phyloP scores from a whole-genome alignment of 257 asterid genomes.

The Eustoma russellianum region DNA sequence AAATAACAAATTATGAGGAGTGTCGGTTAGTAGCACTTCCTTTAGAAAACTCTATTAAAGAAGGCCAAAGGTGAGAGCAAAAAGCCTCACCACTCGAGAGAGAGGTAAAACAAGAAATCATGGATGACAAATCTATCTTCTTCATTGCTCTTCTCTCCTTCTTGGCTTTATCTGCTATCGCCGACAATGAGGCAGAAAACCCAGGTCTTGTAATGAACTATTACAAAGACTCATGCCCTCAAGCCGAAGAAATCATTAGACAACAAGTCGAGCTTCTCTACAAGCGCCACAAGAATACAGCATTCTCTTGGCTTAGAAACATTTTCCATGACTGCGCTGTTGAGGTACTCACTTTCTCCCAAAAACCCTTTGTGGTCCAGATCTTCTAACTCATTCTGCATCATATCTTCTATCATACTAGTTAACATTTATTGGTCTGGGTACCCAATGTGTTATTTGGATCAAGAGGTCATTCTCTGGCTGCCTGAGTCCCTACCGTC shows the following conservation, averaged over 20 bases:
- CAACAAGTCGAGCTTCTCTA: slow-evolving; percentile 88
- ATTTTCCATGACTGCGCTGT: slow-evolving; percentile 97
- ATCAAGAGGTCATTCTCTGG: too few relatives aligned
- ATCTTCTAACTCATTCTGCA: too few relatives aligned
- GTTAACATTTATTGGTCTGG: too few relatives aligned
- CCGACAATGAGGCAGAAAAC: slow-evolving; percentile 27
- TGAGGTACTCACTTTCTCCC: slow-evolving; percentile 34
- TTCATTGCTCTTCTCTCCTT: slow-evolving; percentile 31
- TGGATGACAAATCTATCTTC: slow-evolving; percentile 31
- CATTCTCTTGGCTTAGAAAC: slow-evolving; percentile 96
- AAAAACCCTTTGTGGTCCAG: too few relatives aligned
- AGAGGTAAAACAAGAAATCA: background rate
- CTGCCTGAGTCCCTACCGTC: too few relatives aligned
- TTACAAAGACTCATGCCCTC: slow-evolving; percentile 89
- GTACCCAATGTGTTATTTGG: too few relatives aligned
- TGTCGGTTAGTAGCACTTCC: too few relatives aligned
- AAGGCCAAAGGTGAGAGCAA: background rate
- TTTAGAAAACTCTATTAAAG: too few relatives aligned
- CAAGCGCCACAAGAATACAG: slow-evolving; percentile 99
- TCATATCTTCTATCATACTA: too few relatives aligned
- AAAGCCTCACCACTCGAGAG: background rate
- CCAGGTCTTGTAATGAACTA: slow-evolving; percentile 56
- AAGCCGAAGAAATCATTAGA: slow-evolving; percentile 85
- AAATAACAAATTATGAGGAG: too few relatives aligned
- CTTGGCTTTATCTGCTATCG: slow-evolving; percentile 19